Evolutionary conservation across 1,284 basidiomycete genomes (phyloP).

Genomic region (Sporisorium sorghi): DNA sequence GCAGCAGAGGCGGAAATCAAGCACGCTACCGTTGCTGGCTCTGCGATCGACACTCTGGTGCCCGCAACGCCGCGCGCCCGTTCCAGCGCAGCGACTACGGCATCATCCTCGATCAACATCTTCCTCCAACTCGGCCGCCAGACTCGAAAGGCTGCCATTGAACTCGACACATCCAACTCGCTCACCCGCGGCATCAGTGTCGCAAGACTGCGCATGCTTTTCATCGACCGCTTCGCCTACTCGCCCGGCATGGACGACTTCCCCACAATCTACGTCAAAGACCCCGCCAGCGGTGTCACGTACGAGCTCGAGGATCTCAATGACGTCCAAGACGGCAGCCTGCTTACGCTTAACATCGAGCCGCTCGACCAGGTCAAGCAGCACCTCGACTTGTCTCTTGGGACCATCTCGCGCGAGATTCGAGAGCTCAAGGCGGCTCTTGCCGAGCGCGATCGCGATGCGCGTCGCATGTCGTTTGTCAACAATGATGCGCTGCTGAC

Average conservation of each 20-base stretch:
- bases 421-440: conserved; percentile 85
- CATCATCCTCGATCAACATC: conserved; percentile 71
- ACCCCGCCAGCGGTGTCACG: conserved; percentile 87
- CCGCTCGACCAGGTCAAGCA: conserved; percentile 98
- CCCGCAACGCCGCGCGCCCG: conserved; percentile 15
- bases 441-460: conserved; percentile 63
- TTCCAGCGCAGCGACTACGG: conserved; percentile 11
- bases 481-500: conserved; percentile 24
- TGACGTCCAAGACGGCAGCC: conserved; percentile 88
- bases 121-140: conserved; percentile 92
- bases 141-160: conserved; percentile 86
- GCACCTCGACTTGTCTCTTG: conserved; percentile 92
- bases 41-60: background rate
- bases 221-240: conserved; percentile 95
- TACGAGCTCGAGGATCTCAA: conserved; percentile 95
- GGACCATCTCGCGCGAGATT: conserved; percentile 85
- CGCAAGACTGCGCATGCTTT: conserved; percentile 82
- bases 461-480: conserved; percentile 37
- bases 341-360: conserved; percentile 94
- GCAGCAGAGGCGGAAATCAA: conserved; percentile 6
- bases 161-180: conserved; percentile 67
- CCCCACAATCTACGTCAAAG: conserved; percentile 93
- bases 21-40: too few species aligned
- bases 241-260: conserved; percentile 90
- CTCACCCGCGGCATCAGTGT: conserved; percentile 73